Percentiles rank a stretch among this genome's conserved stretches.
Conservation (phyloP, 73 alveolate genomes). For the Paramecium octaurelia region DNA sequence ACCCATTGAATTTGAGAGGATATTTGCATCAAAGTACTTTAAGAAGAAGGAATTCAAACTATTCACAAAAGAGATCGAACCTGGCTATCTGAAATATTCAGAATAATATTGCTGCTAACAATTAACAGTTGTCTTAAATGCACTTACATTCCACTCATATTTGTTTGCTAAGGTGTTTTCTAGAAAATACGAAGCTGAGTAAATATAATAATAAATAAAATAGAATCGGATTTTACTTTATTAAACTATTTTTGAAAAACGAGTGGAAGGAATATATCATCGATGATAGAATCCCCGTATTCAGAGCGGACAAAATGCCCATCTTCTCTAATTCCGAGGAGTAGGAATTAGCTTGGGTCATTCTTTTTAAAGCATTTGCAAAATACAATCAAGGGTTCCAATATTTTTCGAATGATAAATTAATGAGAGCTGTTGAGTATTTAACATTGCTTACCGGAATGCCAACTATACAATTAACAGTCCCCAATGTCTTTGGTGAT, state of each 20-base stretch:
- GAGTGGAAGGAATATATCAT: background rate
- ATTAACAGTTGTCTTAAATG: slow-evolving; percentile 1
- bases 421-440: background rate
- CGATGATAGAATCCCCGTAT: slow-evolving; percentile 14
- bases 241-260: background rate
- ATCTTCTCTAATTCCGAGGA: background rate
- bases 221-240: slow-evolving; percentile 26
- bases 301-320: background rate
- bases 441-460: background rate
- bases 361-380: slow-evolving; percentile 8
- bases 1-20: background rate
- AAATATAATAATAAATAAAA: background rate
- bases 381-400: background rate
- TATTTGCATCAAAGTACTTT: background rate
- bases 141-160: background rate
- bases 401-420: slow-evolving; percentile 8
- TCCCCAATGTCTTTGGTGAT: background rate
- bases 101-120: slow-evolving; percentile 26
- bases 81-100: background rate
- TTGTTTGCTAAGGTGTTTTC: background rate
- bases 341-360: background rate
- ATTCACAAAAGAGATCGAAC: background rate
- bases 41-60: background rate
- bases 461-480: background rate
- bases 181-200: slow-evolving; percentile 49